These are phyloP conservation scores for Fusarium stilboides DNA, from an alignment of 2,329 filamentous ascomycete species.

Conservation along the genomic window DNA sequence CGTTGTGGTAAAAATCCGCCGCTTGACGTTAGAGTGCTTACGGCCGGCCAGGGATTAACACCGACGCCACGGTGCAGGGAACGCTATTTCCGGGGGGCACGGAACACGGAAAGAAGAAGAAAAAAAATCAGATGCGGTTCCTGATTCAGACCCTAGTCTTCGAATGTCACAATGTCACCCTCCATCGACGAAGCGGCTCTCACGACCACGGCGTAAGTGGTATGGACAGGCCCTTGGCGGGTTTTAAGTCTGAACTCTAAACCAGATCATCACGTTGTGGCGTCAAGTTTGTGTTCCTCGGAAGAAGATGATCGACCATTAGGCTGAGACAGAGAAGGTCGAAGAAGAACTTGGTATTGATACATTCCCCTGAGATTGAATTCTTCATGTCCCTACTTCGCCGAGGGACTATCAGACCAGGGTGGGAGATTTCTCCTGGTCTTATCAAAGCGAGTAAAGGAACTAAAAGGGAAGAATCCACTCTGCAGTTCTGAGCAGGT, in stretches of 20 bases:
- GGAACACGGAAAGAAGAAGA: background rate
- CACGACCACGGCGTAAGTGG: background rate
- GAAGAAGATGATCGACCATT: too few relatives aligned
- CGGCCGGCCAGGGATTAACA: conserved; percentile 12
- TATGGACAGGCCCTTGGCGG: background rate
- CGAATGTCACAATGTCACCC: background rate
- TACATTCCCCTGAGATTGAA: background rate
- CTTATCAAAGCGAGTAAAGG: too few relatives aligned
- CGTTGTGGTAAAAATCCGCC: conserved; percentile 1
- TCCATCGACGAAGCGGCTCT: background rate
- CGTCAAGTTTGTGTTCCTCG: too few relatives aligned
- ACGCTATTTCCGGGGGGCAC: background rate
- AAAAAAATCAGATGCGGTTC: background rate
- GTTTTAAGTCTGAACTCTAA: background rate
- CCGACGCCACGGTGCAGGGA: conserved; percentile 10
- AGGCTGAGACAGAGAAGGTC: too few relatives aligned
- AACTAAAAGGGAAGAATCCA: conserved; percentile 4
- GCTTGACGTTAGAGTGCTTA: conserved; percentile 25
- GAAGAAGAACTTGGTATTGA: background rate
- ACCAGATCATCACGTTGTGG: background rate
- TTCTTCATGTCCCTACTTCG: background rate
- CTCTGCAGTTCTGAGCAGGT: conserved; percentile 1
- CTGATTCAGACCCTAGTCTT: conserved; percentile 2
- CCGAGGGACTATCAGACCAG: background rate
- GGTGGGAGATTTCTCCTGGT: background rate